Base-by-base conservation (phyloP, 2,329 filamentous ascomycete genomes). In the Zopfia rhizophila region DNA sequence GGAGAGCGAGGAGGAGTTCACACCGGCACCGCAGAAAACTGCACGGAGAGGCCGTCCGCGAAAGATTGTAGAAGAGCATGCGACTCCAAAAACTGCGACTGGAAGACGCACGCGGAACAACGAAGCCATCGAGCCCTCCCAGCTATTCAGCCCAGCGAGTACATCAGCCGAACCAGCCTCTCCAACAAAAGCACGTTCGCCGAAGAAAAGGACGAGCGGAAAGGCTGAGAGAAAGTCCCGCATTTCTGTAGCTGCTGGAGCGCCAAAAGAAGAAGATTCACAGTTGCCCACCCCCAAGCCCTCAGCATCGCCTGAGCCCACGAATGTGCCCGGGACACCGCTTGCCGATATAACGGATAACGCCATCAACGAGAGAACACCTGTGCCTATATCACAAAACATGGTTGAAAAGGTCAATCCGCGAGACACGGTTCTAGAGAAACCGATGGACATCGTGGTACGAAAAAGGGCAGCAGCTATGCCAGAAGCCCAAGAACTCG, bases 401-500 rank as follows among this genome's bases (percentile, higher is more conserved):
- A 74, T 78, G 1, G 74, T 87, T 32, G 89, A 89, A 69, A 88
- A 89, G 27, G 83, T 93, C 63, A 89, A 87, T 56, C 80, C 90
- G 2, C 85, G 90, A 74, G 84, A 90, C 58, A 89, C 90, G 1
- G 79, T 90, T 46, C 74, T 96, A 57, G 91, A 96, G 65, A 90
- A 85, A 69, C 93, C 93, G 0, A 92, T 96, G 87, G 93, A 97
- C 63, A 96, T 97, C 58, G 86, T 96, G 36, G 79, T 96, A 48
- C 93, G 95, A 73, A 90, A 91, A 35, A 86, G 92, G 49, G 88
- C 87, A 23, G 80, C 84, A 2, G 78, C 72, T 3, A 71, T 85
- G 18, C 74, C 79, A 5, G 81, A 83, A 0, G 75, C 85, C n/a
- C 83, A 90, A 30, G 89, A 96, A 68, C 85, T 90, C 18, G 83